phyloP scores from a whole-genome alignment of 129 eudicot genomes.

The Flaveria robusta region DNA sequence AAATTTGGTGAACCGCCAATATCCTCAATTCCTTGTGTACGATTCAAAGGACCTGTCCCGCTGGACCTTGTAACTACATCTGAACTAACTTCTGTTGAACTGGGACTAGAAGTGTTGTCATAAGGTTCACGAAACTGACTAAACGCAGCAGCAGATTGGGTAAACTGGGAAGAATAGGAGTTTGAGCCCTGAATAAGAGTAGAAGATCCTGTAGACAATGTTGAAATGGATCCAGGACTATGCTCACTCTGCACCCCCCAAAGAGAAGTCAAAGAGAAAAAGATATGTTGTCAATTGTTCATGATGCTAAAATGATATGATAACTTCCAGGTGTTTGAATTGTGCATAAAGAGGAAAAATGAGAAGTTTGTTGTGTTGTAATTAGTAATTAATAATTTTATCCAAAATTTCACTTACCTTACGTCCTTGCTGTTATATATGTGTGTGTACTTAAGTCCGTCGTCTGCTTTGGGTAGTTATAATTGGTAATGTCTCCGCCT shows the following conservation, averaged over 20 bases:
- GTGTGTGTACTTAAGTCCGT: neutral
- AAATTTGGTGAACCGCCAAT: conserved; percentile 38
- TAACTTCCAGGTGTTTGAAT: neutral
- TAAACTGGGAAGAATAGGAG: conserved; percentile 51
- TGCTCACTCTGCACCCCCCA: conserved; percentile 50
- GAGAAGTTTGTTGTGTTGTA: neutral
- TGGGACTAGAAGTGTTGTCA: conserved; percentile 62
- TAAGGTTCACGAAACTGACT: conserved; percentile 53
- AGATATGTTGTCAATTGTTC: neutral
- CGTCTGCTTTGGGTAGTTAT: neutral
- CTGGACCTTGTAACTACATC: conserved; percentile 44
- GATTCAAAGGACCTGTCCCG: conserved; percentile 42
- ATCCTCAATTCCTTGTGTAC: conserved; percentile 40
- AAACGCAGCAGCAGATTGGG: conserved; percentile 44
- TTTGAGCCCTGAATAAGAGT: conserved; percentile 58
- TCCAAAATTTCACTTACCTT: neutral
- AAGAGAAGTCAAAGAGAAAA: neutral
- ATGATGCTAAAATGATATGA: neutral
- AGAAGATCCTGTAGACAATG: conserved; percentile 54
- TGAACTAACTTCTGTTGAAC: conserved; percentile 70
- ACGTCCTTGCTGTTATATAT: neutral
- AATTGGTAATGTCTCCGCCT: neutral
- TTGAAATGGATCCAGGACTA: conserved; percentile 47
- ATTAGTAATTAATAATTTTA: neutral
- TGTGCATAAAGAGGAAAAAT: too few relatives aligned